Evolutionary conservation across 164 flowering plant species (phyloP), one percentile per base, ranked within the genome.

Genomic region (Vitis rupestris): DNA sequence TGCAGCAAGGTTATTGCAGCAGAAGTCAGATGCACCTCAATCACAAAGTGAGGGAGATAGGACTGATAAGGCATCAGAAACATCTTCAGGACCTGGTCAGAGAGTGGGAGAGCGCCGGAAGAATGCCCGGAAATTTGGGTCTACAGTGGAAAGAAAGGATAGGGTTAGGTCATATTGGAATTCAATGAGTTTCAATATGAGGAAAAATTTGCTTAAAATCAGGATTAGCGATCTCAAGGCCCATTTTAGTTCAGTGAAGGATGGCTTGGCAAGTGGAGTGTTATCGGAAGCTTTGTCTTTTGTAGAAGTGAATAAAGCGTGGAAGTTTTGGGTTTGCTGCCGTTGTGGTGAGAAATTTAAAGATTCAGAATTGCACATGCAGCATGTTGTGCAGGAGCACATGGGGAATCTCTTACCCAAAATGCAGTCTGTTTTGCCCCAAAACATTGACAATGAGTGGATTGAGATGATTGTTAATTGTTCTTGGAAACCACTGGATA

Each of bases 1-100:
- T 68, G 99, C 99, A 8, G 98, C 97, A 1, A 88, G 93, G 78
- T 75, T 96, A 70, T 66, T 96, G 86, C 99, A 96, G 84, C 98
- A 96, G 81, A 84, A 91, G 67, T 81, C 87, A 3, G 96, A 86
- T 65, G 70, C 77, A 0, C 69, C 82, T 0, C 80, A 64, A 47
- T 75, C 71, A 15, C 79, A 75, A 37, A 77, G 65, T 81, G 87
- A 78, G 4, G 89, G 80, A 1, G 86, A 80, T 11, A 83, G 61
- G 67, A 62, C 57, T 5, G 85, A 79, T 8, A 80, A 60, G 72
- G 76, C 67, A 0, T 11, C 70, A 51, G 96, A 88, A 70, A 72
- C 81, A 0, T 67, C 83, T 27, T 54, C 78, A 1, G 91, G 84
- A 17, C 63, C 76, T 53, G 78, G 81, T 11, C 78, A 75, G 58